A percentile compares a stretch with the other conserved stretches of the same genome.
phyloP scores from a whole-genome alignment of 441 rosid species.

The Jatropha podagrica region DNA sequence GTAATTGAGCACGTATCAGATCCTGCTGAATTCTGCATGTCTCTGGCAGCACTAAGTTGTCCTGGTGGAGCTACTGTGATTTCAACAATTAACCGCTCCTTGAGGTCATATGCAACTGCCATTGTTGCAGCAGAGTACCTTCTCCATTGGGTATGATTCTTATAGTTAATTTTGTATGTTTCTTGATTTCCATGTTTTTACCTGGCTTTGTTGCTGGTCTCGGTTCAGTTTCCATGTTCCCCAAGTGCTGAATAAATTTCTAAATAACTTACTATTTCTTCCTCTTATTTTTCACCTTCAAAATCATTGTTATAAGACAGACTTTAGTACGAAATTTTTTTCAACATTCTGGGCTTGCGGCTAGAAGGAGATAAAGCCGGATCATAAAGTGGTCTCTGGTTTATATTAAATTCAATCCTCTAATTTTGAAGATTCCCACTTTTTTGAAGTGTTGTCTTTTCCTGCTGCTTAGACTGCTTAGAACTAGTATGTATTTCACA shows the following conservation, averaged over 20 bases:
- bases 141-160: conserved; percentile 72
- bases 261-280: no score
- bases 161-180: conserved; percentile 12
- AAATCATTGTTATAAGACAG: no score
- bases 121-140: conserved; percentile 90
- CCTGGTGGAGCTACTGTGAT: conserved; percentile 73
- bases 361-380: no score
- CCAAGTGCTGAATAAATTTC: no score
- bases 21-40: conserved; percentile 90
- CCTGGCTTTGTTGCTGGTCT: neutral
- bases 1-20: conserved; percentile 95
- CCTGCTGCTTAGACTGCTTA: neutral
- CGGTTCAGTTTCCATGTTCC: no score
- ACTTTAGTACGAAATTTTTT: no score
- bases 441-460: no score
- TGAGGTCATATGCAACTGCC: conserved; percentile 83
- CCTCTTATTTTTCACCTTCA: no score
- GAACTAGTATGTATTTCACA: neutral
- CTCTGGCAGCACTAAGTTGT: conserved; percentile 62
- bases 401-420: no score
- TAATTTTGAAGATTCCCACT: no score
- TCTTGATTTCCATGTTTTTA: conserved; percentile 8
- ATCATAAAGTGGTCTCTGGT: no score
- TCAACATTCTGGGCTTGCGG: no score
- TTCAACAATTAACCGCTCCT: conserved; percentile 82